Base-by-base conservation (phyloP, 345 rosid genomes). In the Erodium maritimum region DNA sequence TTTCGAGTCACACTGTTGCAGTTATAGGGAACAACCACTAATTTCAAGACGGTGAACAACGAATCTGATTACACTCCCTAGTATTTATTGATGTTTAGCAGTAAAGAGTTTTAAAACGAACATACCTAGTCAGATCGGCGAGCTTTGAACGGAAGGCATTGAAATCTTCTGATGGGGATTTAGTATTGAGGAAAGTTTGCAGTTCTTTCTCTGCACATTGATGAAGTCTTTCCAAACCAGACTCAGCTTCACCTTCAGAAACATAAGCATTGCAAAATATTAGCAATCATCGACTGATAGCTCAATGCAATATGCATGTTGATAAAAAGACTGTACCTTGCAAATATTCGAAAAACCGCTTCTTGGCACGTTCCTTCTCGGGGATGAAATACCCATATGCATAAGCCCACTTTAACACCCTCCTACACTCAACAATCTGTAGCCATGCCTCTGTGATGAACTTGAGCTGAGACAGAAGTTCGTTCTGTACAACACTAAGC, bases 361-460 rank as follows among this genome's bases (percentile, higher is more conserved):
- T 82, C 76, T 80, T 94, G 22, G 85, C 99, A 64, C 74, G 91
- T 59, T 90, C 86, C 55, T 77, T 75, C 66, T 90, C 99, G 19
- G 84, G 90, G 33, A 94, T 80, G 73, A 90, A 90, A 79, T 77
- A 94, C 37, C 99, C 99, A 77, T 94, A 94, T 18, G 96, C 88
- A 70, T 94, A 94, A 19, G 99, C 90, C 99, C 99, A 94, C 71
- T 94, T 94, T 59, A 94, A 72, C 62, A 90, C 99, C 69, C 97
- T 78, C 64, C 97, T 82, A 60, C 97, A 94, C 77, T 94, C 99
- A 61, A 94, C 86, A 54, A 94, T 87, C 97, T 94, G 99, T 73
- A 85, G 89, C 96, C 95, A 94, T 23, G 99, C 97, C 52, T 94
- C 99, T 67, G 82, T 69, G 61, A 94, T 82, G 76, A 94, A 94